Evolutionary conservation across 164 flowering plant genomes (phyloP).

Genomic region (Hamamelis virginiana): DNA sequence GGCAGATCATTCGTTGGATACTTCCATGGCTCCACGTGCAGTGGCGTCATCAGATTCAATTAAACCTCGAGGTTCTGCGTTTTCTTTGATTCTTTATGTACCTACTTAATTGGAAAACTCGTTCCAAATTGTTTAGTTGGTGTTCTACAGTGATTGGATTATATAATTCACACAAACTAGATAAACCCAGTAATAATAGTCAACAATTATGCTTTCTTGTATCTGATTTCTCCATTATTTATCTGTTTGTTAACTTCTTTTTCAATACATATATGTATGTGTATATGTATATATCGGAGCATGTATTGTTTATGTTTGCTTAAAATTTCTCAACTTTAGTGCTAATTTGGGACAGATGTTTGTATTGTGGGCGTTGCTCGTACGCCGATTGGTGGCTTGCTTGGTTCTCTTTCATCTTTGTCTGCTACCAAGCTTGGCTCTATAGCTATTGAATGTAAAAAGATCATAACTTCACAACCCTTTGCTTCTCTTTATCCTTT

Average conservation of each 20-base stretch:
- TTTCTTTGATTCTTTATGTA: not conserved
- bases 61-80: slow-evolving; percentile 25
- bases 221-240: too few species aligned
- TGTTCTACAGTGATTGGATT: too few species aligned
- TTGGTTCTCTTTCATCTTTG: slow-evolving; percentile 53
- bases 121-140: too few species aligned
- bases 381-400: slow-evolving; percentile 57
- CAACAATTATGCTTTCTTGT: too few species aligned
- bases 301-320: too few species aligned
- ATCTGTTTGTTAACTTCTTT: too few species aligned
- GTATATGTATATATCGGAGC: too few species aligned
- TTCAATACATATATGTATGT: too few species aligned
- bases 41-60: slow-evolving; percentile 20
- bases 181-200: too few species aligned
- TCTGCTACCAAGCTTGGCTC: slow-evolving; percentile 61
- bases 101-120: too few species aligned
- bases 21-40: slow-evolving; percentile 15
- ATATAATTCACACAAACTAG: too few species aligned
- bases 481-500: not conserved
- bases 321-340: not conserved
- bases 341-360: slow-evolving; percentile 37
- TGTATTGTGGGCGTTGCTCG: slow-evolving; percentile 60
- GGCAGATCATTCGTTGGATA: not conserved
- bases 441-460: slow-evolving; percentile 40
- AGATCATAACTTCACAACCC: not conserved